phyloP scores from a whole-genome alignment of 2,329 filamentous ascomycete genomes.

The Diaporthe ilicicola region DNA sequence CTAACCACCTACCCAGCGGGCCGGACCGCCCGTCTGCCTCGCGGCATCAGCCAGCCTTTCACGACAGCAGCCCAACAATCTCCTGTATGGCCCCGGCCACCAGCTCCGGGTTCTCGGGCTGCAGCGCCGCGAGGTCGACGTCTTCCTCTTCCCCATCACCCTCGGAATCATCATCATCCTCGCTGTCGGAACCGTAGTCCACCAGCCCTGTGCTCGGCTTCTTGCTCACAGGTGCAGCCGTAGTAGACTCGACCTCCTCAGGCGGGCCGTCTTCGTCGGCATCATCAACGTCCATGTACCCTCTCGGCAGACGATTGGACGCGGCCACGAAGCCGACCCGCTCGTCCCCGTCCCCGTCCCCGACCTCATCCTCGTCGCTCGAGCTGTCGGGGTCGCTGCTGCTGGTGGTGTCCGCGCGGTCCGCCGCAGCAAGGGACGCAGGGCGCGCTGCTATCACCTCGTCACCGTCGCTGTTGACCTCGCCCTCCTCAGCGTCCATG shows the following conservation, averaged over 20 bases:
- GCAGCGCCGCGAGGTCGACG: conserved; percentile 16
- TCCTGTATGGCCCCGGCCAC: conserved; percentile 31
- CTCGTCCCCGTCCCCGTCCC: neutral
- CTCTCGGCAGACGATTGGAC: neutral
- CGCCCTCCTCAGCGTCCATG: conserved; percentile 37
- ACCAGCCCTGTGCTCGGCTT: conserved; percentile 2
- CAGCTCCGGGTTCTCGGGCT: conserved; percentile 33
- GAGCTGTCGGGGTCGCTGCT: conserved; percentile 32
- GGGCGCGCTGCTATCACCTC: conserved; percentile 2
- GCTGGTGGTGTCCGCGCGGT: conserved; percentile 25
- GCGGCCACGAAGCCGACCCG: neutral
- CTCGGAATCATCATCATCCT: conserved; percentile 1
- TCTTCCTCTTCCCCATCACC: conserved; percentile 33
- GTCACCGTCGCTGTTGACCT: conserved; percentile 37
- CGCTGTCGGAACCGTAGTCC: conserved; percentile 31
- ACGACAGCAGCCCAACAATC: conserved; percentile 32
- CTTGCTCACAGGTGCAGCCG: neutral
- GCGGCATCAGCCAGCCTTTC: neutral
- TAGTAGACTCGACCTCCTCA: neutral
- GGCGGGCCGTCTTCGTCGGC: neutral
- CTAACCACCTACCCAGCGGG: too few species aligned
- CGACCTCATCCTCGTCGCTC: conserved; percentile 24
- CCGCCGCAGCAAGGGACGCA: neutral
- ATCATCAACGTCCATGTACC: neutral
- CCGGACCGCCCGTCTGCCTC: neutral